Evolutionary conservation across 163 green algal genomes (phyloP).

Genomic region (Picocystis sp.): DNA sequence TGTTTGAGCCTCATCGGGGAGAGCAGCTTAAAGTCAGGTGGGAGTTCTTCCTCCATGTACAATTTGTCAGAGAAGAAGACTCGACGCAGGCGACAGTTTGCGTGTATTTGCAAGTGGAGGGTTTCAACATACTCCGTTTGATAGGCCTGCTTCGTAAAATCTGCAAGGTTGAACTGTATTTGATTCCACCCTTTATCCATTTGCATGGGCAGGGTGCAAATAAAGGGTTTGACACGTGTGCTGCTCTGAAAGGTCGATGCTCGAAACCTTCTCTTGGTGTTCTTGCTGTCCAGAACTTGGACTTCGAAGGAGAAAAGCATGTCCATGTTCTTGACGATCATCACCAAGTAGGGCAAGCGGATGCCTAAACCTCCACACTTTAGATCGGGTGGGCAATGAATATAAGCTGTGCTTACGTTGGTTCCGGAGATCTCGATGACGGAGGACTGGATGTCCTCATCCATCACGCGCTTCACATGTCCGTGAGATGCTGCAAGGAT

Average conservation of each 20-base stretch:
- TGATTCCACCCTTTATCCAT: slow-evolving; percentile 97
- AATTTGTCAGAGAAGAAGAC: slow-evolving; percentile 96
- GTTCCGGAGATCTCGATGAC: slow-evolving; percentile 80
- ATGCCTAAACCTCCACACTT: slow-evolving; percentile 73
- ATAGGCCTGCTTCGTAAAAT: slow-evolving; percentile 88
- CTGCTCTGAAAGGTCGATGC: slow-evolving; percentile 95
- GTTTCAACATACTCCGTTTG: slow-evolving; percentile 84
- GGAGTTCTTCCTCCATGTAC: slow-evolving; percentile 92
- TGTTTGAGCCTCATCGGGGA: slow-evolving; percentile 13
- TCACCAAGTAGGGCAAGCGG: slow-evolving; percentile 85
- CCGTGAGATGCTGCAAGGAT: not conserved
- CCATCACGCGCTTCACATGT: slow-evolving; percentile 1
- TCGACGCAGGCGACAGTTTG: slow-evolving; percentile 87
- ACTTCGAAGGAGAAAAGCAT: slow-evolving; percentile 98
- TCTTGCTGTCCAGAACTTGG: slow-evolving; percentile 91
- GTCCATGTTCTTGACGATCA: slow-evolving; percentile 96
- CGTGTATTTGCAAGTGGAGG: slow-evolving; percentile 82
- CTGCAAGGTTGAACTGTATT: slow-evolving; percentile 94
- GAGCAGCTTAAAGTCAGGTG: slow-evolving; percentile 57
- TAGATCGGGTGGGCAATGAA: slow-evolving; percentile 62
- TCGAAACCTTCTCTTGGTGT: slow-evolving; percentile 75
- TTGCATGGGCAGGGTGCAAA: slow-evolving; percentile 97
- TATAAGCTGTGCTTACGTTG: slow-evolving; percentile 74
- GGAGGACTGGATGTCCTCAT: slow-evolving; percentile 67
- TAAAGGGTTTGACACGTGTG: slow-evolving; percentile 92